Evolutionary conservation across 1,139 yeast genomes (phyloP), one percentile per base, ranked within the genome.

Genomic region (Geotrichum histeridarum): DNA sequence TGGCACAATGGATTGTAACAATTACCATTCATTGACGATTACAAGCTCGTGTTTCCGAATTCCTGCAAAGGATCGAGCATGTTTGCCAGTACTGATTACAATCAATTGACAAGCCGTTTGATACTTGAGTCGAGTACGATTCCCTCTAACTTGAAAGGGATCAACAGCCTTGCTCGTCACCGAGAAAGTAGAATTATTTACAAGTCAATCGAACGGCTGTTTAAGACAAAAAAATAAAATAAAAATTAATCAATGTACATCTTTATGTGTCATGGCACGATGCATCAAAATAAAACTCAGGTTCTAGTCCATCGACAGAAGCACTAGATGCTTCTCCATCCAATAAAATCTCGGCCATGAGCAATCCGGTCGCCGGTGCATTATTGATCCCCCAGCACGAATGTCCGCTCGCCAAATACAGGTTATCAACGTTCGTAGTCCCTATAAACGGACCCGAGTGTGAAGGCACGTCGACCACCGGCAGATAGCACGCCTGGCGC

Each of bases 301-400:
- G 98, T 65, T 90, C 93, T 56, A 93, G 77, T 1, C 90, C 85
- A 43, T 84, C 77, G 37, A 90, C 81, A 66, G 87, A 88, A 22
- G 96, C 95, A 57, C 90, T 82, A 46, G 72, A 76, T 9, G 85
- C 84, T 59, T 79, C 81, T n/a, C 98, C 98, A 54, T 91, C 98
- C 53, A 91, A 71, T 50, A 93, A 70, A 54, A 93, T 67, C 70
- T 93, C 98, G 61, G 96, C 83, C 86, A 93, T 80, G 48, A 93
- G 79, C 65, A 89, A 83, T 17, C 99, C 99, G 0, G 98, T 90
- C 2, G 89, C 98, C 1, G 98, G 98, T 0, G 97, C 97, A 70
- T 93, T 91, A 71, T 93, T 93, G 60, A 93, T 93, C 27, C 99
- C 99, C 99, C 99, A 93, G 72, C 98, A 93, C 17, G 96, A 86